A percentile compares a stretch with the other conserved stretches of the same genome.
phyloP scores from a whole-genome alignment of 2,329 filamentous ascomycete genomes.

The Ophiocordyceps australis region DNA sequence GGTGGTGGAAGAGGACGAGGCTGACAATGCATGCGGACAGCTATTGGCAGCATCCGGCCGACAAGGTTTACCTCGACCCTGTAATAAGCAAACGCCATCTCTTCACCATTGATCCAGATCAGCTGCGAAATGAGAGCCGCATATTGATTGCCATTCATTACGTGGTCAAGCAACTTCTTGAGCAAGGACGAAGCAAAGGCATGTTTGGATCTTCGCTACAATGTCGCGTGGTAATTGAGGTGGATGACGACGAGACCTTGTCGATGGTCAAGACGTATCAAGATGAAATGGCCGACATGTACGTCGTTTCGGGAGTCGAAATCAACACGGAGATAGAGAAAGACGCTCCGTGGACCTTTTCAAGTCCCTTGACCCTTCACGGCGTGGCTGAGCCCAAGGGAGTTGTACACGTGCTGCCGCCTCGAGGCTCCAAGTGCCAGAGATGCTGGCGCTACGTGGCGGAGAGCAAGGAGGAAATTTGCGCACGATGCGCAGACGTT shows the following conservation, averaged over 20 bases:
- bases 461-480: slow-evolving; percentile 46
- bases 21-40: too few species aligned
- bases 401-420: slow-evolving; percentile 27
- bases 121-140: slow-evolving; percentile 23
- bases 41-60: slow-evolving; percentile 18
- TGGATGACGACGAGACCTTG: slow-evolving; percentile 20
- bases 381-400: slow-evolving; percentile 13
- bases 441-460: slow-evolving; percentile 81
- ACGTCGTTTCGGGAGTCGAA: slow-evolving; percentile 49
- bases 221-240: slow-evolving; percentile 43
- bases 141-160: slow-evolving; percentile 36
- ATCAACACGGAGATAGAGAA: too few species aligned
- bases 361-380: slow-evolving; percentile 23
- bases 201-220: slow-evolving; percentile 69
- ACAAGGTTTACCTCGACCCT: slow-evolving; percentile 25
- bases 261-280: too few species aligned
- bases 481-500: slow-evolving; percentile 53
- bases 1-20: too few species aligned
- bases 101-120: slow-evolving; percentile 17
- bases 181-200: slow-evolving; percentile 52
- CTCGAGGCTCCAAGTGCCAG: slow-evolving; percentile 50
- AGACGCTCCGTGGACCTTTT: too few species aligned
- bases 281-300: slow-evolving; percentile 41
- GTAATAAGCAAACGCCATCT: slow-evolving; percentile 20
- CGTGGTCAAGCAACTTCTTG: slow-evolving; percentile 58